Evolutionary conservation across 2,329 filamentous ascomycete species (phyloP), one percentile per base, ranked within the genome.

Genomic region (Fusarium abutilonis): DNA sequence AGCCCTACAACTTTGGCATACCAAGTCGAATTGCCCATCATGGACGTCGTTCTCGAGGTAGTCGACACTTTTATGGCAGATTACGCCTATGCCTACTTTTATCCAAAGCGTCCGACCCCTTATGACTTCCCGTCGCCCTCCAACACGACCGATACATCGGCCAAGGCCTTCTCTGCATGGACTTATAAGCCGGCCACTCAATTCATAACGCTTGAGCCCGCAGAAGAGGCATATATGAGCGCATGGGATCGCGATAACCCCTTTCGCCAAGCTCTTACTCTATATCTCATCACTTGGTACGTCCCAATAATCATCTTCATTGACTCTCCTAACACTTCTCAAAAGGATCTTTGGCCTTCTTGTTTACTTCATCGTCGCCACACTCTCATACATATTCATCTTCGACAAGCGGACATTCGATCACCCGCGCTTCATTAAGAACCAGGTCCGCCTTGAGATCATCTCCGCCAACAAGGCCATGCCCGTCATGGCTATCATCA

Each of bases 361-460:
- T 42, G 82, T 95, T 52, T 98, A 97, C 83, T 97, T 94, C 76
- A 70, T 91, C 64, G 92, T 92, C 73, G 91, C 93, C 4, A 83
- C 88, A 6, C 82, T 96, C 15, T 97, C 93, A 14, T 98, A 96
- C 78, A 71, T 89, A 72, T 89, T 97, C 79, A 83, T 97, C 73
- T 97, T 97, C 80, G 93, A 97, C 78, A 95, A 97, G 78, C 85
- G 87, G 38, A 95, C 91, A 40, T 87, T 94, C 78, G 82, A 92
- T 48, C 94, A 98, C 76, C 94, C 94, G 43, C 95, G 95, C 74
- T 98, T 94, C 77, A 89, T 97, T 73, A 96, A 95, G 80, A 94
- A 97, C 78, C 94, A 97, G 77, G 89, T 97, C 64, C 81, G 83
- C 57, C 85, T 93, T 70, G 94, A 98, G 76, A 97, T 98, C 71